Evolutionary conservation across 192 early-diverging fungal genomes (phyloP), one percentile per base, ranked within the genome.

Genomic region (Backusella westeae): DNA sequence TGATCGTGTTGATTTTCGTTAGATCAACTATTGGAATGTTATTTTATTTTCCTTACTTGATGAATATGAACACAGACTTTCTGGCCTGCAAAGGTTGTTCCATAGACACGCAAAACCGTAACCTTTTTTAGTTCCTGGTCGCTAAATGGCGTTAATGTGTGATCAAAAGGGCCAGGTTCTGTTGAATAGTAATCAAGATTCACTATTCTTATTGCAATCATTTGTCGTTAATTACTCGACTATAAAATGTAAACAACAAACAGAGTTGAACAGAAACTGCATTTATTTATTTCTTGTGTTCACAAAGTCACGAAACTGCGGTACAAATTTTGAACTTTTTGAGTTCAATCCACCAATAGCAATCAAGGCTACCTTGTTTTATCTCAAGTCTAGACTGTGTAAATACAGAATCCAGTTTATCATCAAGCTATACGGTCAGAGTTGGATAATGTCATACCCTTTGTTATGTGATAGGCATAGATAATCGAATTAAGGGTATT

Each of bases 21-120:
- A 44, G 14, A 12, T 44, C 42, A 44, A 17, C 19, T 53, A 71
- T 4, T n/a, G 41, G 71, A 44, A 68, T 17, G 42, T 68, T 59
- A 32, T 56, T 41, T 67, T 44, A 21, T 44, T 56, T 44, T 41
- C 21, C 34, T 77, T 79, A 93, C 92, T 79, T 92, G 88, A 71
- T 98, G 96, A 12, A 98, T 77, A 78, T 96, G 95, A n/a, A 96
- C 59, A 80, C 93, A 93, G 17, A 86, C 85, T 75, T 91, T 89
- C 85, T 96, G 94, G 0, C 91, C 91, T 38, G 73, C 80, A 35
- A 75, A 80, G 4, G 93, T 93, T 0, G 90, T 78, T 2, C 95
- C 95, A 81, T 93, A 98, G n/a, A 96, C 84, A 10, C 96, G 86
- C 67, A 98, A 77, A 6, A 94, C 86, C n/a, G 92, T 91, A 9